phyloP scores from a whole-genome alignment of 257 asterid species.

The Haberlea rhodopensis region DNA sequence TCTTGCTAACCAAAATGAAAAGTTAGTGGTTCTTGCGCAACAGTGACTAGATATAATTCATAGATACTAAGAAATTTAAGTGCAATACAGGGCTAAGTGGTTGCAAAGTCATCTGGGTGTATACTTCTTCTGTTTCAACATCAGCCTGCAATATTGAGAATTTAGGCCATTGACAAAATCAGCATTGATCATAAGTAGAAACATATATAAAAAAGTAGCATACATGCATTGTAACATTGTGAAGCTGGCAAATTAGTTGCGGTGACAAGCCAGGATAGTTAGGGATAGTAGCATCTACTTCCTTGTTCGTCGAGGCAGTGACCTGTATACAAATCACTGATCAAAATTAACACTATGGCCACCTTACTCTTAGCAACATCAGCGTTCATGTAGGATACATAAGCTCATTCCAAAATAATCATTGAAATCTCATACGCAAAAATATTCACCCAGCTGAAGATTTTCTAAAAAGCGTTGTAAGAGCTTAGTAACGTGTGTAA shows the following conservation, averaged over 20 bases:
- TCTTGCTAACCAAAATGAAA: conserved; percentile 58
- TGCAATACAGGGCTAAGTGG: conserved; percentile 73
- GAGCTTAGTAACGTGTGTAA: background rate
- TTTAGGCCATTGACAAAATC: conserved; percentile 3
- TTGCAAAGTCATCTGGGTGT: conserved; percentile 93
- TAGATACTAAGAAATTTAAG: conserved; percentile 14
- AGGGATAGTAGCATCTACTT: conserved; percentile 73
- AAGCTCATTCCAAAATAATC: background rate
- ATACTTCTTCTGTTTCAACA: conserved; percentile 89
- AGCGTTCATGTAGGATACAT: background rate
- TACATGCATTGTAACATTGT: conserved; percentile 96
- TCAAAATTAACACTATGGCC: background rate
- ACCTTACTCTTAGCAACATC: background rate
- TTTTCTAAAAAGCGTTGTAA: background rate
- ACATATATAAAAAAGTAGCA: conserved; percentile 13
- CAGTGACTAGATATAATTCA: conserved; percentile 12
- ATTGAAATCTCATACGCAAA: background rate
- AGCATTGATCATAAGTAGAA: background rate
- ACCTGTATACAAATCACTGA: conserved; percentile 46
- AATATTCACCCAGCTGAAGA: background rate
- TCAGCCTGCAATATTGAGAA: conserved; percentile 68
- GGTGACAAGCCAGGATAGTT: conserved; percentile 90
- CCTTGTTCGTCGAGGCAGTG: conserved; percentile 94
- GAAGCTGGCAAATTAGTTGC: conserved; percentile 94
- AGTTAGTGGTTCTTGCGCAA: conserved; percentile 11